Conservation (phyloP, 2,329 filamentous ascomycete species). For the Diaporthe sp. region DNA sequence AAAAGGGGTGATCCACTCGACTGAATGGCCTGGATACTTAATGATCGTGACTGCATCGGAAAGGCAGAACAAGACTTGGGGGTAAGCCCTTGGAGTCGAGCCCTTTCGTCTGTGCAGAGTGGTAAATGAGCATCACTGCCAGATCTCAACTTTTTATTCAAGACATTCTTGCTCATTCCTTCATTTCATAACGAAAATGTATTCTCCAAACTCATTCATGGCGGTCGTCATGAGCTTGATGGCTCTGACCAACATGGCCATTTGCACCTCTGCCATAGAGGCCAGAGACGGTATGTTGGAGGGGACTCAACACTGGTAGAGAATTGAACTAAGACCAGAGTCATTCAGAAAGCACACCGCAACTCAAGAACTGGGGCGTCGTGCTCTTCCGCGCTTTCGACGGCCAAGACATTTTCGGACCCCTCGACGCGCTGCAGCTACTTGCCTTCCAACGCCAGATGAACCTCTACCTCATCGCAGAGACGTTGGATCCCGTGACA, state of each 20-base stretch:
- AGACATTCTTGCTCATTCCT: no score
- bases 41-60: not conserved
- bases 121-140: no score
- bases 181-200: not conserved
- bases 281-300: not conserved
- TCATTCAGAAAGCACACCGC: not conserved
- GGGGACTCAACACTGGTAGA: fast-evolving
- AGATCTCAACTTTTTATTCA: no score
- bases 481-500: slow-evolving; percentile 56
- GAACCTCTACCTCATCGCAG: slow-evolving; percentile 56
- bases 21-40: not conserved
- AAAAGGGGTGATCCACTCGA: not conserved
- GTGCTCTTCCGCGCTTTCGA: slow-evolving; percentile 60
- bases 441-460: slow-evolving; percentile 52
- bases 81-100: not conserved
- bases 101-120: not conserved
- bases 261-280: not conserved
- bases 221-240: not conserved
- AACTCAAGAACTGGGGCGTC: slow-evolving; percentile 52
- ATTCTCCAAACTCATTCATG: not conserved
- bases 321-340: not conserved
- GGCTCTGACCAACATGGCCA: not conserved
- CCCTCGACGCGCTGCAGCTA: slow-evolving; percentile 59
- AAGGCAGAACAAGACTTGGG: not conserved
- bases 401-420: slow-evolving; percentile 59